Evolutionary conservation across 2,329 filamentous ascomycete genomes (phyloP), one percentile per base, ranked within the genome.

Genomic region (Penicillium sp.): DNA sequence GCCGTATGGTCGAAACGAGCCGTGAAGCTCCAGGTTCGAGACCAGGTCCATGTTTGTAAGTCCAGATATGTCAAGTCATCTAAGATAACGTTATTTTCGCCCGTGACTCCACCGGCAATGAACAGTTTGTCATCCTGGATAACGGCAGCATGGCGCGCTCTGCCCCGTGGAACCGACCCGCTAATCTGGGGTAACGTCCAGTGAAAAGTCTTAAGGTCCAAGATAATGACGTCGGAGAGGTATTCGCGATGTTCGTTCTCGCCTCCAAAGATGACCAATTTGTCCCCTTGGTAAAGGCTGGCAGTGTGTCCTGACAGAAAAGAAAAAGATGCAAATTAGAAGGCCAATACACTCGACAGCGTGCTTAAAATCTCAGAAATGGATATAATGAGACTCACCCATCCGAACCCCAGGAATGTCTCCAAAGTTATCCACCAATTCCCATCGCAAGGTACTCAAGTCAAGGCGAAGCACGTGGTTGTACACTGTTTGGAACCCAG

Each of bases 201-300:
- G 73, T 96, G 90, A 38, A 94, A 93, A 0, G 92, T 95, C 74
- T 93, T 91, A 60, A 99, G 86, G 75, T 99, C 93, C 74, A 99
- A 96, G 54, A 99, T 89, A 65, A 98, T 96, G 25, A 99, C 87
- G 75, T 99, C 95, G 52, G 93, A 96, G 13, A 99, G 87, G 75
- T 97, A 97, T 59, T 93, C 93, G 67, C 93, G 87, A 73, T 98
- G 95, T 76, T 99, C 95, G 77, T 99, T 99, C 80, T 99, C 95
- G 66, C 95, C 95, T 59, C 95, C 95, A 73, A 97, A 99, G 1
- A 99, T 93, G 2, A 99, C 84, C n/a, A 99, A 83, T 77, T 98
- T 98, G 77, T 94, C 90, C 63, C 92, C 93, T 78, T 96, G 87
- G 81, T 97, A 97, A 0, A 99, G 83, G 37, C 92, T 97, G 30